phyloP scores from a whole-genome alignment of 139 green algal genomes.

The Micractinium conductrix region DNA sequence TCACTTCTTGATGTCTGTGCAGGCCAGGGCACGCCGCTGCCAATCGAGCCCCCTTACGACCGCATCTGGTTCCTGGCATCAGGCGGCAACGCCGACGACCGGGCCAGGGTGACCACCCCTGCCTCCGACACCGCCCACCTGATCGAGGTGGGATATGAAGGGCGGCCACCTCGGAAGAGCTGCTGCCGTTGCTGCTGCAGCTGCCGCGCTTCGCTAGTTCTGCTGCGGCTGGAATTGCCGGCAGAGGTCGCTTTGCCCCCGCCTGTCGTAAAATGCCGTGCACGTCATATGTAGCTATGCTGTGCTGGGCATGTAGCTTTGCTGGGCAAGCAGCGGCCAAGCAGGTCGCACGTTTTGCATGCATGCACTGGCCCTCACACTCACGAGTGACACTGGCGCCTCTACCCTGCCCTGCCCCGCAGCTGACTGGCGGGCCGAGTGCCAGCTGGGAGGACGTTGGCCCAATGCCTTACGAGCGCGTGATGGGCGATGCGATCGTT shows the following conservation, averaged over 20 bases:
- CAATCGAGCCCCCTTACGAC: not conserved
- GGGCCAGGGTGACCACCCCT: not conserved
- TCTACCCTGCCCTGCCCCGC: not conserved
- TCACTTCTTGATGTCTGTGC: no score
- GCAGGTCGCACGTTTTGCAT: no score
- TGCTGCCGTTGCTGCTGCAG: no score
- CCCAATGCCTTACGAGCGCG: not conserved
- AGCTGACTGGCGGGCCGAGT: not conserved
- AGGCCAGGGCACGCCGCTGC: conserved; percentile 9
- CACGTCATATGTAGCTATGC: no score
- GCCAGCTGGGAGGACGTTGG: not conserved
- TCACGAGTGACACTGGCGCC: no score
- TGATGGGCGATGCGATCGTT: conserved; percentile 1
- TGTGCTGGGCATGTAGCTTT: not conserved
- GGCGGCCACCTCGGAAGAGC: no score
- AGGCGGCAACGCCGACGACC: not conserved
- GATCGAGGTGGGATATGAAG: not conserved
- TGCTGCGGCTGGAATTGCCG: no score
- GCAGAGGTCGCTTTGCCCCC: no score
- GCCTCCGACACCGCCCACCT: conserved; percentile 12
- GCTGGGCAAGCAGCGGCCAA: no score
- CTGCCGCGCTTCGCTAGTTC: no score
- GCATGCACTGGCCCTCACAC: no score
- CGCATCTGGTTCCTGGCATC: conserved; percentile 7
- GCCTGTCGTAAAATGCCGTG: no score